Evolutionary conservation across 2,329 filamentous ascomycete species (phyloP).

Genomic region (Cadophora malorum): DNA sequence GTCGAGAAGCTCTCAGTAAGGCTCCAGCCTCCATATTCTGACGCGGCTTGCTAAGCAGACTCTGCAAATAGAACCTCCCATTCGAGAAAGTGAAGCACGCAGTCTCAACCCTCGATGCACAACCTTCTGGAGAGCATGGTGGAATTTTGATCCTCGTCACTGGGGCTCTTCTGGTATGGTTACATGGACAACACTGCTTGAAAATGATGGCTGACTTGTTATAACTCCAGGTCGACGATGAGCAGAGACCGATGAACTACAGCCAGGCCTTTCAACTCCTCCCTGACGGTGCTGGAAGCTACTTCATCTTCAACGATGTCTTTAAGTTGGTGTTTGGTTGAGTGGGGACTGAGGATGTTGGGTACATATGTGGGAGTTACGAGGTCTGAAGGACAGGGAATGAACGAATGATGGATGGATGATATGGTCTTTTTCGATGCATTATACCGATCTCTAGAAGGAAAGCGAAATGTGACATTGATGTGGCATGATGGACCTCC

Average conservation of each 20-base stretch:
- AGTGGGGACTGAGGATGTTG: slow-evolving; percentile 27
- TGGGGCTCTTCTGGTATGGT: slow-evolving; percentile 78
- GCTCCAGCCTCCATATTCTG: neutral
- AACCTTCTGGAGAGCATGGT: slow-evolving; percentile 72
- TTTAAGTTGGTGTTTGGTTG: slow-evolving; percentile 83
- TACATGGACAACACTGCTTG: neutral
- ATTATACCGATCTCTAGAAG: slow-evolving; percentile 38
- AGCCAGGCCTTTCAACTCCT: slow-evolving; percentile 87
- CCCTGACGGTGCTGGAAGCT: slow-evolving; percentile 70
- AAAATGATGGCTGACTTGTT: slow-evolving; percentile 27
- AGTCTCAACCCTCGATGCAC: slow-evolving; percentile 79
- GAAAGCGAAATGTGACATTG: slow-evolving; percentile 27
- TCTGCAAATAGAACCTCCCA: slow-evolving; percentile 66
- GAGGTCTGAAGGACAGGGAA: slow-evolving; percentile 20
- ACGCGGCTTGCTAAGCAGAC: slow-evolving; percentile 23
- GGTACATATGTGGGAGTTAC: slow-evolving; percentile 37
- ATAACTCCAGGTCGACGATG: slow-evolving; percentile 76
- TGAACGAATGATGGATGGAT: slow-evolving; percentile 19
- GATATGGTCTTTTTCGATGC: slow-evolving; percentile 32
- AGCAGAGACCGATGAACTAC: slow-evolving; percentile 88
- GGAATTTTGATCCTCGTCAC: slow-evolving; percentile 88
- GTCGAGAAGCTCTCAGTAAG: slow-evolving; percentile 82
- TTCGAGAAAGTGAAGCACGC: slow-evolving; percentile 84
- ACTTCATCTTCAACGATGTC: slow-evolving; percentile 92
- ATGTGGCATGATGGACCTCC: slow-evolving; percentile 28